Base-by-base conservation (phyloP, 345 rosid species). In the Ceriops zippeliana region DNA sequence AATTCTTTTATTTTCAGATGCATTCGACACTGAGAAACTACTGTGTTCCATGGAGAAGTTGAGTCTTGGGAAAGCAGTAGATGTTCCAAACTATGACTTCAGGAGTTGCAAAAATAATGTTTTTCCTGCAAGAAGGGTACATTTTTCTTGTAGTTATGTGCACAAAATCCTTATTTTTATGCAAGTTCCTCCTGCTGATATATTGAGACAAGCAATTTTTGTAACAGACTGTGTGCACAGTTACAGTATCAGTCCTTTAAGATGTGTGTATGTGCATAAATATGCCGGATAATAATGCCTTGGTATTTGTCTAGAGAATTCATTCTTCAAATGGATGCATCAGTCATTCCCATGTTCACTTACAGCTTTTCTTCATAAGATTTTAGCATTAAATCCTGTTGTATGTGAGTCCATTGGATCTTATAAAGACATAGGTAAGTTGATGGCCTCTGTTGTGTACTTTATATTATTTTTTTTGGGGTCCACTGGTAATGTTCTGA, bases 31-130 rank as follows among this genome's bases (percentile, higher is more conserved):
- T 51, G 96, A 87, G 73, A 76, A 79, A 79, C 78, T 90, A 46
- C 80, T 91, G 75, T 73, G 75, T 69, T 85, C 84, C 56, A 91
- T 95, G 96, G 96, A 91, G 78, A 90, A 84, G 69, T 75, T 95
- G 90, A 90, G 90, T 83, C 90, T 81, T 76, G 87, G 93, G 52
- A 76, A 81, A 82, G 96, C 99, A 47, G 99, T 95, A 75, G 98
- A 95, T 83, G 80, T 95, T 75, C 92, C 99, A 62, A 87, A 90
- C 65, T 95, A 95, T 46, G 97, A 95, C 79, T 95, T 87, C 83
- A 91, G 82, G 88, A 90, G 90, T 80, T 92, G 87, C 73, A 71
- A 76, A 71, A 76, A 22, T 49, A 64, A 75, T 65, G 80, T 67
- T 67, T 71, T 67, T 9, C 80, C 80, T 26, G 49, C 76, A 56